phyloP scores from a whole-genome alignment of 495 filamentous ascomycete genomes.

The Aspergillus incahuasiensis region DNA sequence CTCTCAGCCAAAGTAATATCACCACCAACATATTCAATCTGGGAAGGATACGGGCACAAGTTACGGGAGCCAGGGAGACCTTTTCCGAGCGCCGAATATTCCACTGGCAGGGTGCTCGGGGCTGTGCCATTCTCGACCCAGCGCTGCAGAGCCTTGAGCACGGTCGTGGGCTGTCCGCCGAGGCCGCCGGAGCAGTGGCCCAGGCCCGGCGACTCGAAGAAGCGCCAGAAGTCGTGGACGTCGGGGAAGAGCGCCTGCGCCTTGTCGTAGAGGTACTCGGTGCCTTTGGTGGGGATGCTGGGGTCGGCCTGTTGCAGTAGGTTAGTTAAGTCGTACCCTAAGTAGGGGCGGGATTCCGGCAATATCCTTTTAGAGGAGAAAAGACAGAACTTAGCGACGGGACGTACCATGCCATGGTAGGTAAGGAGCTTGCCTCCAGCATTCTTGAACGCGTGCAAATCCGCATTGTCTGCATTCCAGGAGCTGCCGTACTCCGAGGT shows the following conservation, averaged over 20 bases:
- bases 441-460: constrained; percentile 28
- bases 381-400: not conserved
- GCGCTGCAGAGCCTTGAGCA: constrained; percentile 13
- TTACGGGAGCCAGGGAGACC: not conserved
- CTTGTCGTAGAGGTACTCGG: constrained; percentile 16
- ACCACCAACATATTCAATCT: constrained; percentile 2
- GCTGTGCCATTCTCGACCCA: constrained; percentile 31
- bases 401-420: constrained; percentile 29
- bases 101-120: constrained; percentile 14
- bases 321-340: not conserved
- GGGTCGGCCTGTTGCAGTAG: constrained; percentile 9
- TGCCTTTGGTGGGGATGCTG: constrained; percentile 15
- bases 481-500: constrained; percentile 27
- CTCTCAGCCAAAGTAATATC: not conserved
- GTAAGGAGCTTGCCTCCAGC: constrained; percentile 41
- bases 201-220: constrained; percentile 28
- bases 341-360: not conserved
- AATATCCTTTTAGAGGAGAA: not conserved
- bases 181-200: constrained; percentile 26
- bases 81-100: not conserved
- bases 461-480: constrained; percentile 17
- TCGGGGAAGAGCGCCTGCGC: constrained; percentile 11
- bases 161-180: constrained; percentile 16
- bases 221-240: constrained; percentile 23
- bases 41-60: constrained; percentile 11